Conservation (phyloP, 163 green algal genomes). For the Picocystis sp. region DNA sequence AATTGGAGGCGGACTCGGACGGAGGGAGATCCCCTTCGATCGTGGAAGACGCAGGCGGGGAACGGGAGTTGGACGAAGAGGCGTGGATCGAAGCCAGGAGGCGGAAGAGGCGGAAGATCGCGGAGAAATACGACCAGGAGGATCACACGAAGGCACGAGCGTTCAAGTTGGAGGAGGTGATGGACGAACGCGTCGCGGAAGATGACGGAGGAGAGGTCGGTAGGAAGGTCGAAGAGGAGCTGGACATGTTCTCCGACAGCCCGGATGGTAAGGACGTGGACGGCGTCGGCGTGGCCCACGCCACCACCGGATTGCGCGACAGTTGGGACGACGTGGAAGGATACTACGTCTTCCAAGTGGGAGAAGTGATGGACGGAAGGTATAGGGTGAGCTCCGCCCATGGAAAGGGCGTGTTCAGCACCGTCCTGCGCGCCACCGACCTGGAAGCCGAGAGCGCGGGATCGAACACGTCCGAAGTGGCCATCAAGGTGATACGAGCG, state of each 20-base stretch:
- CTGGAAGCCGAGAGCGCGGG: slow-evolving; percentile 2
- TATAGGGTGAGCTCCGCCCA: slow-evolving; percentile 79
- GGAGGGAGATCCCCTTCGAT: too few species aligned
- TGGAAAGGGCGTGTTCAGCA: slow-evolving; percentile 86
- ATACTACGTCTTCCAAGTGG: slow-evolving; percentile 79
- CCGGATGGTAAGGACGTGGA: slow-evolving; percentile 7
- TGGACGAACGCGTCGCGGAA: background rate
- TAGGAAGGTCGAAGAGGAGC: slow-evolving; percentile 65
- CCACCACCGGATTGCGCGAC: slow-evolving; percentile 51
- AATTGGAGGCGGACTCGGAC: background rate
- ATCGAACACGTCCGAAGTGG: slow-evolving; percentile 27
- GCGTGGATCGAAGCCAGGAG: slow-evolving; percentile 54
- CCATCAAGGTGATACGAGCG: slow-evolving; percentile 80
- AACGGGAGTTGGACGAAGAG: slow-evolving; percentile 39
- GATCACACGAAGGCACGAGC: background rate
- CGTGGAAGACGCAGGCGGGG: background rate
- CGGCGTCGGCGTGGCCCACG: slow-evolving; percentile 4
- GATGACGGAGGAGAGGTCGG: slow-evolving; percentile 10
- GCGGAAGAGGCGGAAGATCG: slow-evolving; percentile 37
- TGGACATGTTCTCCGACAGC: slow-evolving; percentile 51
- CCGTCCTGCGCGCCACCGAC: slow-evolving; percentile 76
- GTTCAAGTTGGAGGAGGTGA: background rate
- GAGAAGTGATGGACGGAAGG: slow-evolving; percentile 61
- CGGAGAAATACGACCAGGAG: slow-evolving; percentile 40
- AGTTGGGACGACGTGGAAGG: slow-evolving; percentile 93